Conservation (phyloP, 2,329 filamentous ascomycete species). For the Fusarium caatingaense region DNA sequence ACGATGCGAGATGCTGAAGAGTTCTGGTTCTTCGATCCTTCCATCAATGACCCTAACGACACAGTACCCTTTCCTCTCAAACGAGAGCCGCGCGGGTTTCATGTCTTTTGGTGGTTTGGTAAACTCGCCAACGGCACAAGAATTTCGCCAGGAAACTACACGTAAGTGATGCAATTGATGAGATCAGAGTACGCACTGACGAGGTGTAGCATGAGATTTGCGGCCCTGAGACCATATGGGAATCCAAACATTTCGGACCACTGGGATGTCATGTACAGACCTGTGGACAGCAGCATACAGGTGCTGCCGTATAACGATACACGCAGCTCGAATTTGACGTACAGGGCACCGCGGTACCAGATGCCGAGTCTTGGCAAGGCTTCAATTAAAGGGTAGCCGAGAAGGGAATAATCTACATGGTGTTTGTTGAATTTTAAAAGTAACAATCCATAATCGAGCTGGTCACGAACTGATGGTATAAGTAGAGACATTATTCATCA, state of each 20-base stretch:
- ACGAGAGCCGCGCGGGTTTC: conserved; percentile 49
- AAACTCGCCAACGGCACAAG: conserved; percentile 56
- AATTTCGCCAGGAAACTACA: conserved; percentile 56
- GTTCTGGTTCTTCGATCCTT: conserved; percentile 52
- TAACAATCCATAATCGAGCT: neutral
- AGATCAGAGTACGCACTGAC: conserved; percentile 18
- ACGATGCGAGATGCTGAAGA: conserved; percentile 51
- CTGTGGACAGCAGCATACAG: conserved; percentile 50
- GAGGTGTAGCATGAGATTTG: conserved; percentile 54
- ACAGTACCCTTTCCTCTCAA: conserved; percentile 53
- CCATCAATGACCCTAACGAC: conserved; percentile 52
- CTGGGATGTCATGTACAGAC: conserved; percentile 54
- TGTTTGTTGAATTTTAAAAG: neutral
- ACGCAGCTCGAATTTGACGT: conserved; percentile 42
- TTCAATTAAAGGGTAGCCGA: neutral
- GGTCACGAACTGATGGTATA: neutral
- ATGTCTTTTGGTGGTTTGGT: conserved; percentile 57
- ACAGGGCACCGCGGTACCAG: conserved; percentile 17
- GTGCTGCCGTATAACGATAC: conserved; percentile 50
- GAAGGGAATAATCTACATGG: neutral
- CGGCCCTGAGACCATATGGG: conserved; percentile 56
- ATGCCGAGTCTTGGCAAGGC: neutral
- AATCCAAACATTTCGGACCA: conserved; percentile 55
- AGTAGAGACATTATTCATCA: conserved; percentile 5
- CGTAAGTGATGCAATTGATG: conserved; percentile 43